These are phyloP conservation scores for Gaeumannomyces tritici DNA, from an alignment of 2,329 filamentous ascomycete genomes.

Conservation along the genomic window DNA sequence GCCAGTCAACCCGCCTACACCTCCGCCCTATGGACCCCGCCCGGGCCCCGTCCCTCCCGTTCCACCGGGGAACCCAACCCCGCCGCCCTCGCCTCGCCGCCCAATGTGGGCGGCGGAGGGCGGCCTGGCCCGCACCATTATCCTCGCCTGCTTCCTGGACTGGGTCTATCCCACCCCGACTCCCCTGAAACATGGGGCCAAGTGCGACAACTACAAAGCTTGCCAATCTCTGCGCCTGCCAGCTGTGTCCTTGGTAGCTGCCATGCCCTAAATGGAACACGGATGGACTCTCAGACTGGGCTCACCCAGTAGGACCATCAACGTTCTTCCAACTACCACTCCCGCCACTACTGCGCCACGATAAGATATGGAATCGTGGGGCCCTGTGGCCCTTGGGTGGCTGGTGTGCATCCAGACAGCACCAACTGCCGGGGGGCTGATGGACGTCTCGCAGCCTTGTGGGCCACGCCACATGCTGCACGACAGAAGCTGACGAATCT, in stretches of 20 bases:
- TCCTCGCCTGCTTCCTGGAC: background rate
- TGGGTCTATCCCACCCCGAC: background rate
- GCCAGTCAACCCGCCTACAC: conserved; percentile 1
- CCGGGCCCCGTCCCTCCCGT: background rate
- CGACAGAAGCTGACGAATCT: background rate
- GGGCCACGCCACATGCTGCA: background rate
- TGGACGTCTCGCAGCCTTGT: background rate
- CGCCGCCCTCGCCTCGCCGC: conserved; percentile 1
- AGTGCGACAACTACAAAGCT: background rate
- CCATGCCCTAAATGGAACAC: background rate
- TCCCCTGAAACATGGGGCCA: background rate
- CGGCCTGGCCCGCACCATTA: background rate
- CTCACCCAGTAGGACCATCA: background rate
- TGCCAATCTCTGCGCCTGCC: background rate
- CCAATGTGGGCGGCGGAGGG: background rate
- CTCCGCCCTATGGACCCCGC: background rate
- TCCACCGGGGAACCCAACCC: conserved; percentile 2
- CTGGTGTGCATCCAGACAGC: no score
- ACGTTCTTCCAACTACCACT: background rate
- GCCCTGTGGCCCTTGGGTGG: background rate
- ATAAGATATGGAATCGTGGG: background rate
- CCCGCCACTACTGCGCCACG: no score
- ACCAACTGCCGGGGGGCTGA: background rate
- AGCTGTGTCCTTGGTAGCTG: background rate
- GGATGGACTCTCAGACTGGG: background rate